Conservation (phyloP, 768 basidiomycete genomes). For the Lentinula raphanica region DNA sequence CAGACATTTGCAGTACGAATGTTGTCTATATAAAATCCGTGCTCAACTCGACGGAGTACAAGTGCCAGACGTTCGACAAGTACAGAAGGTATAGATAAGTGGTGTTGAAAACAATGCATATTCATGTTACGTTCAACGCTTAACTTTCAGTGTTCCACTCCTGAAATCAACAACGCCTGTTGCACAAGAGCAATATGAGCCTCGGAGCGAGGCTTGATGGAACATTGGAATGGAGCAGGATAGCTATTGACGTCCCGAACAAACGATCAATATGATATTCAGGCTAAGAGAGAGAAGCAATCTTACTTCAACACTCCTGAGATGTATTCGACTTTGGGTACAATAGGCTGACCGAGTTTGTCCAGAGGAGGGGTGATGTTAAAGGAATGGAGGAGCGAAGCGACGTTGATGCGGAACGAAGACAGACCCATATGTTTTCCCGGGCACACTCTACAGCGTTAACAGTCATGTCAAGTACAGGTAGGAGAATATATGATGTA, state of each 20-base stretch:
- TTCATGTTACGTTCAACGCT: too few relatives aligned
- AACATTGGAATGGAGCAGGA: slow-evolving; percentile 22
- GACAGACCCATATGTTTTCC: slow-evolving; percentile 24
- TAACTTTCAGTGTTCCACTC: too few relatives aligned
- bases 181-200: slow-evolving; percentile 17
- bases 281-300: not conserved
- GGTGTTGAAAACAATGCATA: too few relatives aligned
- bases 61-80: too few relatives aligned
- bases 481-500: too few relatives aligned
- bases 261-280: not conserved
- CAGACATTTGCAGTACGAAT: too few relatives aligned
- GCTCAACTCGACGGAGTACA: too few relatives aligned
- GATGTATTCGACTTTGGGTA: slow-evolving; percentile 25
- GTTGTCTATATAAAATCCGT: too few relatives aligned
- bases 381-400: slow-evolving; percentile 26
- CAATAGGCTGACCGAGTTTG: slow-evolving; percentile 17
- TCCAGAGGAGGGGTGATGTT: slow-evolving; percentile 22
- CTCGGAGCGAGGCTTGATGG: slow-evolving; percentile 23
- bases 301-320: not conserved
- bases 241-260: slow-evolving; percentile 5
- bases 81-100: too few relatives aligned
- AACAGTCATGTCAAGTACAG: not conserved
- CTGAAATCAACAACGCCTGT: too few relatives aligned
- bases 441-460: slow-evolving; percentile 21
- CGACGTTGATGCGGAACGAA: slow-evolving; percentile 22